These are phyloP conservation scores for Antitrichia curtipendula DNA, from an alignment of 225 moss, liverwort and hornwort genomes.

Conservation along the genomic window DNA sequence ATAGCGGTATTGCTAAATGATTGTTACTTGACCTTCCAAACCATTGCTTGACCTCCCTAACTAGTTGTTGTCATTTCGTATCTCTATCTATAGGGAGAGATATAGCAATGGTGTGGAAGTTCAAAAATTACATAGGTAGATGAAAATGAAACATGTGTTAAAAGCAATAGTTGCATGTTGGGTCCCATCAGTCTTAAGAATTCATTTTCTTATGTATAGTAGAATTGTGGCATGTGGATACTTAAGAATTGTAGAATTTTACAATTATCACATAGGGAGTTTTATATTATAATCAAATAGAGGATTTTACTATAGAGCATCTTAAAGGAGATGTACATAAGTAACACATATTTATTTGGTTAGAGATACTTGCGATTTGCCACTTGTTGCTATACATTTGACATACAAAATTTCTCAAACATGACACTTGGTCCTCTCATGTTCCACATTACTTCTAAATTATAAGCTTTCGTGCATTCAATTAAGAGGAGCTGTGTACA, in stretches of 20 bases:
- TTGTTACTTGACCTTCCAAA: no score
- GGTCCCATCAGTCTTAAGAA: not conserved
- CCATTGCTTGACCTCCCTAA: no score
- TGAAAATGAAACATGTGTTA: not conserved
- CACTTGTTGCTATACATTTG: no score
- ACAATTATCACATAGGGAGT: not conserved
- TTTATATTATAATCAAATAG: not conserved
- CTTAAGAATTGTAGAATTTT: not conserved
- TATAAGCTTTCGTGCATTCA: no score
- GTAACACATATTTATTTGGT: no score
- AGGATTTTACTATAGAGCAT: not conserved
- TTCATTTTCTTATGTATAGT: not conserved
- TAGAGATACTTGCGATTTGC: no score
- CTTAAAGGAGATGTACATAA: no score
- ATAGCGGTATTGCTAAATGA: not conserved
- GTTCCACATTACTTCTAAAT: no score
- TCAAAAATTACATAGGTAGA: not conserved
- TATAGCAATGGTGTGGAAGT: not conserved
- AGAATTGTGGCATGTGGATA: no score
- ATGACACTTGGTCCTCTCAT: no score
- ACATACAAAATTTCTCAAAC: no score
- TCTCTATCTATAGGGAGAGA: fast-evolving
- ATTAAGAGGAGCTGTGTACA: no score
- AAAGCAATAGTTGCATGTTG: not conserved
- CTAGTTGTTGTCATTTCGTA: not conserved